These are phyloP conservation scores for Penicillium sp. DNA, from an alignment of 2,329 filamentous ascomycete genomes.

Conservation along the genomic window DNA sequence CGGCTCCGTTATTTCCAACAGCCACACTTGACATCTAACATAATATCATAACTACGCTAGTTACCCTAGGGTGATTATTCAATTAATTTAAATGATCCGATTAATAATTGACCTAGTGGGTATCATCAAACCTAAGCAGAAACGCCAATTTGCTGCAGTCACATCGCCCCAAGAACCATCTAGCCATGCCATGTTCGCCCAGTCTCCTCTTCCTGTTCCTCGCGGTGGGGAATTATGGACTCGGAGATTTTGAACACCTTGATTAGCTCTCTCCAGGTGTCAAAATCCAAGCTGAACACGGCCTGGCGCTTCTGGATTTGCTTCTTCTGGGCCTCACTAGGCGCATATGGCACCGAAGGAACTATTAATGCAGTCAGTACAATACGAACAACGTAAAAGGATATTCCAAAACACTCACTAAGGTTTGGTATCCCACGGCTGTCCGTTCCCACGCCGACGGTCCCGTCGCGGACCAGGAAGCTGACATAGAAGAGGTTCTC, in stretches of 20 bases:
- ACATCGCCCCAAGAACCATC: neutral
- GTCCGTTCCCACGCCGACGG: constrained; percentile 69
- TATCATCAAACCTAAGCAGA: constrained; percentile 14
- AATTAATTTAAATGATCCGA: neutral
- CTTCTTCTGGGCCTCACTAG: constrained; percentile 48
- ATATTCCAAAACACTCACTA: constrained; percentile 52
- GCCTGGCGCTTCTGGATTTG: constrained; percentile 72
- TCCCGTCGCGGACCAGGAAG: constrained; percentile 85
- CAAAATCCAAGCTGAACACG: constrained; percentile 81
- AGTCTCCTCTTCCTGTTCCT: constrained; percentile 52
- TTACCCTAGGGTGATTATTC: neutral
- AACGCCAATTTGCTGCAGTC: neutral
- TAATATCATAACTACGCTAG: neutral
- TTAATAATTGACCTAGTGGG: constrained; percentile 7
- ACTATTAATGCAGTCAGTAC: constrained; percentile 33
- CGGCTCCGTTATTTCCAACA: neutral
- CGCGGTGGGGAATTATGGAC: constrained; percentile 78
- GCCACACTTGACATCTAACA: neutral
- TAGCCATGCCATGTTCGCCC: constrained; percentile 64
- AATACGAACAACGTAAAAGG: neutral
- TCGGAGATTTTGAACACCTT: constrained; percentile 70
- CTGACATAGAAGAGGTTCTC: constrained; percentile 97
- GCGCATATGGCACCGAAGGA: constrained; percentile 44
- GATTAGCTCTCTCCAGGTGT: constrained; percentile 74
- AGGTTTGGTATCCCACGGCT: constrained; percentile 70